phyloP scores from a whole-genome alignment of 2,329 filamentous ascomycete species.

The Sporothrix brunneoviolacea region DNA sequence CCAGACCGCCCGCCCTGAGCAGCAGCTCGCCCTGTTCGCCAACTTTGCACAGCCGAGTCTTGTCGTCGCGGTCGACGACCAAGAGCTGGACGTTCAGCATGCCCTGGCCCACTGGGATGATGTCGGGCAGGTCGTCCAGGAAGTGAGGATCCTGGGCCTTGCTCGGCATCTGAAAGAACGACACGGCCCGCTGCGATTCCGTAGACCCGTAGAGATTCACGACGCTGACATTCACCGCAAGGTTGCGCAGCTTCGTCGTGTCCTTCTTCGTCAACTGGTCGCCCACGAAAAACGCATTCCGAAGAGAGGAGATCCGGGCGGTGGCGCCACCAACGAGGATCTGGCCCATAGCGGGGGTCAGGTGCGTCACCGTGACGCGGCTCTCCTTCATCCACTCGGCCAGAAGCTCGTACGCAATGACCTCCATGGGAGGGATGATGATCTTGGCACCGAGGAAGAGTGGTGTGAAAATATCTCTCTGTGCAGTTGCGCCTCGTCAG shows the following conservation, averaged over 20 bases:
- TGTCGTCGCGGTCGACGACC: conserved; percentile 65
- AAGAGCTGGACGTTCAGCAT: conserved; percentile 87
- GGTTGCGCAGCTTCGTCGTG: conserved; percentile 65
- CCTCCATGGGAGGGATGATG: conserved; percentile 70
- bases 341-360: conserved; percentile 95
- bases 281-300: conserved; percentile 82
- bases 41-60: conserved; percentile 64
- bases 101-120: conserved; percentile 75
- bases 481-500: neutral
- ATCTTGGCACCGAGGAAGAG: conserved; percentile 78
- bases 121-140: conserved; percentile 50
- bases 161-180: conserved; percentile 72
- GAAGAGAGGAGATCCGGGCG: conserved; percentile 69
- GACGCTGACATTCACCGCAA: conserved; percentile 69
- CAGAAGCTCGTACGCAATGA: conserved; percentile 79
- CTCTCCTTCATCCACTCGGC: conserved; percentile 82
- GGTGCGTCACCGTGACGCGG: conserved; percentile 70
- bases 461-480: conserved; percentile 72
- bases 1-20: conserved; percentile 73
- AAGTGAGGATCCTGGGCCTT: conserved; percentile 50
- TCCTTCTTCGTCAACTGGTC: conserved; percentile 83
- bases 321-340: conserved; percentile 81
- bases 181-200: conserved; percentile 74
- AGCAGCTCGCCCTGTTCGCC: conserved; percentile 83
- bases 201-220: conserved; percentile 87